Base-by-base conservation (phyloP, 1,284 basidiomycete species). In the Wallemia hederae region DNA sequence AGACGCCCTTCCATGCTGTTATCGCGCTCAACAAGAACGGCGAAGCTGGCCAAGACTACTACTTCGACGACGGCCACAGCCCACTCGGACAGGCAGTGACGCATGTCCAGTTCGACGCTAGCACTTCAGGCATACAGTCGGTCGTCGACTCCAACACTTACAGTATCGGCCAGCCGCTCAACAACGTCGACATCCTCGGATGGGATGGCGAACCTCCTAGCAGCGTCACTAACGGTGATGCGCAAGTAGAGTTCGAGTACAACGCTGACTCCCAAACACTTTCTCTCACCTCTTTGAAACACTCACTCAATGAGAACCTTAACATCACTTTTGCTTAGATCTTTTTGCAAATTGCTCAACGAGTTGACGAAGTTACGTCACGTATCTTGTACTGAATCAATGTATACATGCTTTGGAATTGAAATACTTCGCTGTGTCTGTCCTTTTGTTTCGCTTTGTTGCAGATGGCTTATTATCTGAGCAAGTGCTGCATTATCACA, bases 51-150 rank as follows among this genome's bases (percentile, higher is more conserved):
- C 80, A 80, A 3, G 71, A 72, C 1, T 75, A 77, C 11, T 80
- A 80, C 67, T 64, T 83, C 39, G 81, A 83, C 66, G 81, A 83
- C 65, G 81, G 81, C 5, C 27, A 29, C 0, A 58, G 64, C 22
- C 14, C 5, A 49, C 22, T 49, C 39, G 22, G 22, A 9, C 14
- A 49, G n/a, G 5, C 39, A 14, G n/a, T 17, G 5, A 49, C 39
- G 5, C 22, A n/a, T 22, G n/a, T 49, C 39, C 3, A 3, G 39
- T 49, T 49, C 39, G 19, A 49, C 22, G 39, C 22, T 3, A 49
- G n/a, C 22, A 5, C 39, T 3, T 5, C 5, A 5, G 39, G 39
- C 3, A 49, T 49, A 5, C 11, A 49, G 19, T 49, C 39, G 39
- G 14, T 9, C n/a, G 39, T 49, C n/a, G 39, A 49, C 3, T 5